Base-by-base conservation (phyloP, 2,329 filamentous ascomycete species). In the Cylindrodendrum hubeiense region DNA sequence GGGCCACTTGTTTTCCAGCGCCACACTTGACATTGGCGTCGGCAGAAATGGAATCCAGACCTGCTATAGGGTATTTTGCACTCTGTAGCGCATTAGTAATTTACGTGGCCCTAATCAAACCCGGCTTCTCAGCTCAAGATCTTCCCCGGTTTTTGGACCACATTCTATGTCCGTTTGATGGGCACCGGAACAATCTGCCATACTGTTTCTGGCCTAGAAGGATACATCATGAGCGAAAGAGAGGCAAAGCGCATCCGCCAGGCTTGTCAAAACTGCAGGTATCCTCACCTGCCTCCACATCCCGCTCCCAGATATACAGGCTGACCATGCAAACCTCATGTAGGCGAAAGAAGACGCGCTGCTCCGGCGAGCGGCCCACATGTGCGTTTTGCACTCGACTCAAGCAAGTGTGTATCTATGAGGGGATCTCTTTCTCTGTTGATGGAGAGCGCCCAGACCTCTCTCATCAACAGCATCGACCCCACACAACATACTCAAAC, bases 241-340 rank as follows among this genome's bases (percentile, higher is more conserved):
- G 41, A 43, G 41, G 41, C 46, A 30, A 49, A 49, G 46, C 46
- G 46, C 46, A 30, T 30, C n/a, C 46, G 46, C n/a, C 46, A 49
- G 46, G 46, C 46, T 15, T 49, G 46, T 30, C 26, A 26, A 49
- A 49, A 49, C 46, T 49, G 46, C 46, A 49, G 46, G 46, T 49
- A 49, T 49, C 5, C 22, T 26, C 22, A 49, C 24, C 26, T 19
- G 21, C 26, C 7, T 30, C 13, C 46, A 6, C 46, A 30, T 49
- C 46, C 19, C 19, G 10, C 41, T 43, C 22, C 24, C 46, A 49
- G 46, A 30, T 13, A 26, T 26, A 19, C 46, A 49, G 46, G 15
- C 30, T 28, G 26, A 49, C 46, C 46, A 26, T 26, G 15, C 22
- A 49, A 43, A 21, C 41, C 26, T 49, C 22, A 30, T 49, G 26